These are phyloP conservation scores for Sonneratia caseolaris DNA, from an alignment of 345 rosid genomes.

Conservation along the genomic window DNA sequence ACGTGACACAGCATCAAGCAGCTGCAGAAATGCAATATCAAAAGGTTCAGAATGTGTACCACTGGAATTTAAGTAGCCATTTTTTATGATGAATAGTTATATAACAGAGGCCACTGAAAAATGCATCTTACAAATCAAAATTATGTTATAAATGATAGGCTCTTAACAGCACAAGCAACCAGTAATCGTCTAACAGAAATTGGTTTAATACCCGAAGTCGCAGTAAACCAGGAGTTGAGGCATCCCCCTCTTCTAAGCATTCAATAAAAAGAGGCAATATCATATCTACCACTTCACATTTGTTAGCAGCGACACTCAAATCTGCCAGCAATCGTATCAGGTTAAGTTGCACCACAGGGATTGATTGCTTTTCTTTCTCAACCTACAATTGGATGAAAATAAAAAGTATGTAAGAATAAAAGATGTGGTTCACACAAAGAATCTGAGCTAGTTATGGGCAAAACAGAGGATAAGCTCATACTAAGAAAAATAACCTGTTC, in stretches of 20 bases:
- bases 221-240: slow-evolving; percentile 75
- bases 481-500: slow-evolving; percentile 52
- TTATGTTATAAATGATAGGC: slow-evolving; percentile 1
- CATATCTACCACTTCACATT: slow-evolving; percentile 96
- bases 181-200: slow-evolving; percentile 24
- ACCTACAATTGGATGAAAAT: slow-evolving; percentile 26
- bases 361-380: slow-evolving; percentile 68
- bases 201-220: slow-evolving; percentile 69
- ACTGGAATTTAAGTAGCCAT: background rate
- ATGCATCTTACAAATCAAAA: background rate
- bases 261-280: slow-evolving; percentile 93
- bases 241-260: slow-evolving; percentile 98
- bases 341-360: slow-evolving; percentile 79
- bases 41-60: slow-evolving; percentile 16
- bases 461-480: background rate
- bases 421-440: background rate
- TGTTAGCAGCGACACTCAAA: slow-evolving; percentile 77
- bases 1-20: slow-evolving; percentile 96
- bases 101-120: too few species aligned
- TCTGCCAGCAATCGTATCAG: slow-evolving; percentile 87
- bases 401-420: background rate
- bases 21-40: slow-evolving; percentile 39
- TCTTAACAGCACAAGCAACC: slow-evolving; percentile 9
- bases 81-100: background rate
- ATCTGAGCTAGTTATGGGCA: background rate